Conservation (phyloP, 371 early-diverging fungal genomes). For the Capillidium heterosporum region DNA sequence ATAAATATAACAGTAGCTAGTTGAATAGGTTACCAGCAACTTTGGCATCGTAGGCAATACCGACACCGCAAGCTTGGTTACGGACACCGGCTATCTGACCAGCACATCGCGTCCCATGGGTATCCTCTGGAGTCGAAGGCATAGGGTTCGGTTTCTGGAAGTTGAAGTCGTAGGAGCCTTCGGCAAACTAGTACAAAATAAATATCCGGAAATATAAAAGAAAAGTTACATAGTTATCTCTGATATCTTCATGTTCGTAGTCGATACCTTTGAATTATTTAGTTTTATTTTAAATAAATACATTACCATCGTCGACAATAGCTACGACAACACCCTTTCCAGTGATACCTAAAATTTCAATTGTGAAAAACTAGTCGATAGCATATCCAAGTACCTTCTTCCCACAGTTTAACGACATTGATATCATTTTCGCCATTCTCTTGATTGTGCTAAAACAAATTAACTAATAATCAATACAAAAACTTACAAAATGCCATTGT, state of each 20-base stretch:
- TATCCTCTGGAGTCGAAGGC: conserved; percentile 61
- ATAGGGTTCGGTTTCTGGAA: conserved; percentile 52
- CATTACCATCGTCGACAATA: conserved; percentile 80
- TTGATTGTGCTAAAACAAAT: conserved; percentile 37
- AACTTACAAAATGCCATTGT: conserved; percentile 69
- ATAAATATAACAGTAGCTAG: background rate
- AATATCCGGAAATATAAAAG: background rate
- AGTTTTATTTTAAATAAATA: background rate
- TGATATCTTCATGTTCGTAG: conserved; percentile 60
- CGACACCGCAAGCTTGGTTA: conserved; percentile 89
- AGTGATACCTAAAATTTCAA: conserved; percentile 35
- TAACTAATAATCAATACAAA: background rate
- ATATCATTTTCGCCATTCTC: conserved; percentile 54
- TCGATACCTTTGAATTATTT: conserved; percentile 26
- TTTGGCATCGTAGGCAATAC: conserved; percentile 74
- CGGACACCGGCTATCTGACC: conserved; percentile 85
- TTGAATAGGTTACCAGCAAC: conserved; percentile 41
- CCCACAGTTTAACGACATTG: conserved; percentile 86
- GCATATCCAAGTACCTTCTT: conserved; percentile 26
- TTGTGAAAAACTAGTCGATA: background rate
- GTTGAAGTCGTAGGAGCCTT: conserved; percentile 89
- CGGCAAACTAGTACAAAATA: conserved; percentile 29
- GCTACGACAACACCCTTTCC: conserved; percentile 73
- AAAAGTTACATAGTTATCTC: conserved; percentile 66
- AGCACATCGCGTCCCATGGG: conserved; percentile 93